Evolutionary conservation across 176 grass and related monocot species (phyloP).

Genomic region (Puya raimondii): DNA sequence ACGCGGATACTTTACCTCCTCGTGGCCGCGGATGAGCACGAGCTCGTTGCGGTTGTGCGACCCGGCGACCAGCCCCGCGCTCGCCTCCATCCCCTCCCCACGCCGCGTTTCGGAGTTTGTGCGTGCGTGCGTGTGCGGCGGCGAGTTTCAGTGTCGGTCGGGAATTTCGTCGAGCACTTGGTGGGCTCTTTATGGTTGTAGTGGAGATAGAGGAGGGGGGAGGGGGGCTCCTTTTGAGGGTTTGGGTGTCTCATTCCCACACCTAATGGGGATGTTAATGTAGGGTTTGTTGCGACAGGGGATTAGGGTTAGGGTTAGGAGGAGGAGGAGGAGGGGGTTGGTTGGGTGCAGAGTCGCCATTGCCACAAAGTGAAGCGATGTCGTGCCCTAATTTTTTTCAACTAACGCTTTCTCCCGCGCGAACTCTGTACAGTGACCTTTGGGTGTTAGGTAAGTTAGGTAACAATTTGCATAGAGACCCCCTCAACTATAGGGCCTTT

Average conservation of each 20-base stretch:
- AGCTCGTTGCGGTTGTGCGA: slow-evolving; percentile 98
- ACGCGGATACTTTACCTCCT: slow-evolving; percentile 37
- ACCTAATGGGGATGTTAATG: slow-evolving; percentile 45
- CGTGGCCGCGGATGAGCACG: slow-evolving; percentile 89
- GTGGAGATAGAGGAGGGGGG: slow-evolving; percentile 10
- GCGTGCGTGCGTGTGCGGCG: background rate
- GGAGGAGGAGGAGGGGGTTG: slow-evolving; percentile 14
- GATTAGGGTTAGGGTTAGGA: too few relatives aligned
- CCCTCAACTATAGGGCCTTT: too few relatives aligned
- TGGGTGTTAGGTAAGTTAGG: background rate
- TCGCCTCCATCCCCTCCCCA: slow-evolving; percentile 46
- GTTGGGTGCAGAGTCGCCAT: slow-evolving; percentile 96
- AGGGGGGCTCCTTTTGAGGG: background rate
- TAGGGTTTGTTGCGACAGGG: too few relatives aligned
- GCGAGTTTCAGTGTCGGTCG: slow-evolving; percentile 27
- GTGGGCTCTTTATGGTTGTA: slow-evolving; percentile 33
- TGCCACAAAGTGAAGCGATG: slow-evolving; percentile 91
- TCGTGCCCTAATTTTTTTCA: slow-evolving; percentile 9
- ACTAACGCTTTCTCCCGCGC: slow-evolving; percentile 7
- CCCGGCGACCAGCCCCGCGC: slow-evolving; percentile 74
- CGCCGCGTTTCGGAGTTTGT: background rate
- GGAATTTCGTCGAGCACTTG: slow-evolving; percentile 14
- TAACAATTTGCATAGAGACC: background rate
- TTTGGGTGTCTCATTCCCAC: slow-evolving; percentile 29
- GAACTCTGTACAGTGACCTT: background rate